These are phyloP conservation scores for Emmonsia crescens DNA, from an alignment of 2,329 filamentous ascomycete species.

Conservation along the genomic window DNA sequence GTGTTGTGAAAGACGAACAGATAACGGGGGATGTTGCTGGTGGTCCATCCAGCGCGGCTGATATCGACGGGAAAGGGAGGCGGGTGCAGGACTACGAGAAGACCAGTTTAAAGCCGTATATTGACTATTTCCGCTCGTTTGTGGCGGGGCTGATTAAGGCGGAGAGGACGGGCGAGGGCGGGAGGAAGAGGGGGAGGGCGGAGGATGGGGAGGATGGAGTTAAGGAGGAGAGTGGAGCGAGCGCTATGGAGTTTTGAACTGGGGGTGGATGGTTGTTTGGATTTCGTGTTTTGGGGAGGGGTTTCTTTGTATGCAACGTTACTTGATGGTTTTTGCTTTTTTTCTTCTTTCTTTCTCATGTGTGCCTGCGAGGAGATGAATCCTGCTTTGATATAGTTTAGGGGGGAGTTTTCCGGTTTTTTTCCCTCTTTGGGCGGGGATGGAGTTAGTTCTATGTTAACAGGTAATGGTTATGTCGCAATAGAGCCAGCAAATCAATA, in stretches of 20 bases:
- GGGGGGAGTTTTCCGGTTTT: not conserved
- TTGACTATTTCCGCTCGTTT: slow-evolving; percentile 79
- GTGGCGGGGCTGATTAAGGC: slow-evolving; percentile 71
- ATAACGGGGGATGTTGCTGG: not conserved
- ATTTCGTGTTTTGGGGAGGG: not conserved
- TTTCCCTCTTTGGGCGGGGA: not conserved
- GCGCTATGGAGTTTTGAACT: slow-evolving; percentile 52
- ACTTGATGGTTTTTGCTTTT: no score
- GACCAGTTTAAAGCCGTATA: slow-evolving; percentile 84
- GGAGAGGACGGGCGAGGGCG: slow-evolving; percentile 44
- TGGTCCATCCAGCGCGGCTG: slow-evolving; percentile 9
- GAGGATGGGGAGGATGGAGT: slow-evolving; percentile 32
- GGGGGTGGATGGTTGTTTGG: not conserved
- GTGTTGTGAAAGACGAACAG: not conserved
- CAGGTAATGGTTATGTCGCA: no score
- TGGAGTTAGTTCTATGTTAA: not conserved
- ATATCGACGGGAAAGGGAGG: slow-evolving; percentile 24
- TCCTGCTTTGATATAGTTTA: not conserved
- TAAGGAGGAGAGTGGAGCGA: not conserved
- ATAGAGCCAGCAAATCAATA: not conserved
- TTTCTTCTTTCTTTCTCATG: not conserved
- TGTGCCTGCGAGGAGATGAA: not conserved
- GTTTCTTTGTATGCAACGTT: no score
- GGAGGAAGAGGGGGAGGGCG: slow-evolving; percentile 38
- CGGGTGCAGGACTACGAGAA: slow-evolving; percentile 85